Evolutionary conservation across 2,329 filamentous ascomycete genomes (phyloP), one percentile per base, ranked within the genome.

Genomic region (Paecilomyces variotii): DNA sequence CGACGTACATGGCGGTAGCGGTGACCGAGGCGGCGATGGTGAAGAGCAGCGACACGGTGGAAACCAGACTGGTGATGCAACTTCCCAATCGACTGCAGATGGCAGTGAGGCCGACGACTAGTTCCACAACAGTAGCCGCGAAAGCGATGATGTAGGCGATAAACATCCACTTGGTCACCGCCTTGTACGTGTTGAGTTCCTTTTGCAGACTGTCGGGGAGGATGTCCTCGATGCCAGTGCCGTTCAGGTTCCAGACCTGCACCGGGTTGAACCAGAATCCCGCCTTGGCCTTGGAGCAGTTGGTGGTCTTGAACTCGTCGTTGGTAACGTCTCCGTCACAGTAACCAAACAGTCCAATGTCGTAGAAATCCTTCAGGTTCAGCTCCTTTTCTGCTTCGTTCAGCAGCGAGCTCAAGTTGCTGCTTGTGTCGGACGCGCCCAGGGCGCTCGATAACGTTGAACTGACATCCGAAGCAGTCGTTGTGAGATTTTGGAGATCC

Each of bases 301-400:
- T 76, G 51, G 75, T 76, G 64, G 82, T 74, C 14, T 74, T 73
- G 64, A 79, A 80, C 54, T 71, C 78, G 63, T 80, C 79, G 62
- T 81, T 79, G 66, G 80, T 79, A 64, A 79, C 73, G 55, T 81
- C 76, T 56, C 82, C 85, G 59, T 80, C 78, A 83, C 94, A 97
- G 82, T 91, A 96, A 71, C 88, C 89, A 89, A 90, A 96, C 39
- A 97, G 81, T 70, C 84, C 85, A 70, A 97, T 81, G 61, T 89
- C 83, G 82, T 97, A 97, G 68, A 86, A 81, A 70, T 93, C 85
- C 68, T 82, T 84, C 60, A 96, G 82, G 57, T 83, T 80, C 51
- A 90, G 79, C 51, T 73, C 63, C 14, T 70, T 60, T 60, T 78
- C 65, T 7, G 76, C 70, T 5, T 72, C 62, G 35, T 72, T 55